Conservation (phyloP, 345 rosid genomes). For the Acer yangbiense region DNA sequence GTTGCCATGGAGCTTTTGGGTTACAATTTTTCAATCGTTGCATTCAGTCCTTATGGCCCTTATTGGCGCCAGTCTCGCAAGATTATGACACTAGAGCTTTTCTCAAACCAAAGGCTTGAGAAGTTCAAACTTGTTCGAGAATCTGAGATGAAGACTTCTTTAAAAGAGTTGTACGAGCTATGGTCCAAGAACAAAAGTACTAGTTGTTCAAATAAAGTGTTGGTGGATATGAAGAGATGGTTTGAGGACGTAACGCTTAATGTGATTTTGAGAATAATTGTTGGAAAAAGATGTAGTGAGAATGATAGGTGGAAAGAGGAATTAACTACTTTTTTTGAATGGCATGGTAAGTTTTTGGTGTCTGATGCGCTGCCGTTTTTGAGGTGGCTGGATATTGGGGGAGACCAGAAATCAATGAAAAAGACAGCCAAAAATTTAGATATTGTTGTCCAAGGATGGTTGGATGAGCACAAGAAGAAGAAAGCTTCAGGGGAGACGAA, state of each 20-base stretch:
- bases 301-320: conserved; percentile 3
- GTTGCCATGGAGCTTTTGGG: conserved; percentile 22
- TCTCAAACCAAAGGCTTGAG: conserved; percentile 37
- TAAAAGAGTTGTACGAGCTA: conserved; percentile 23
- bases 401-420: conserved; percentile 38
- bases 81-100: conserved; percentile 28
- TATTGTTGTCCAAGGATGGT: conserved; percentile 23
- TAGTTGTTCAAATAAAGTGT: background rate
- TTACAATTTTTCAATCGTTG: conserved; percentile 28
- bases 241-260: conserved; percentile 28
- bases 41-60: conserved; percentile 31
- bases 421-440: conserved; percentile 33
- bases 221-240: conserved; percentile 34
- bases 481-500: background rate
- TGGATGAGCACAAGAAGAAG: conserved; percentile 32
- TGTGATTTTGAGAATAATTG: conserved; percentile 27
- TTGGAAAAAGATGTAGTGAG: conserved; percentile 19
- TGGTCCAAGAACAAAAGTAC: conserved; percentile 8
- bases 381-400: conserved; percentile 38
- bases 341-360: conserved; percentile 32
- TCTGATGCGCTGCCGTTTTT: conserved; percentile 38
- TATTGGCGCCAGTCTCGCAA: conserved; percentile 44
- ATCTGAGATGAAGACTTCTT: conserved; percentile 13
- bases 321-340: background rate
- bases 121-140: conserved; percentile 25